Conservation (phyloP, 352 stramenopile genomes). For the Peronospora destructor region DNA sequence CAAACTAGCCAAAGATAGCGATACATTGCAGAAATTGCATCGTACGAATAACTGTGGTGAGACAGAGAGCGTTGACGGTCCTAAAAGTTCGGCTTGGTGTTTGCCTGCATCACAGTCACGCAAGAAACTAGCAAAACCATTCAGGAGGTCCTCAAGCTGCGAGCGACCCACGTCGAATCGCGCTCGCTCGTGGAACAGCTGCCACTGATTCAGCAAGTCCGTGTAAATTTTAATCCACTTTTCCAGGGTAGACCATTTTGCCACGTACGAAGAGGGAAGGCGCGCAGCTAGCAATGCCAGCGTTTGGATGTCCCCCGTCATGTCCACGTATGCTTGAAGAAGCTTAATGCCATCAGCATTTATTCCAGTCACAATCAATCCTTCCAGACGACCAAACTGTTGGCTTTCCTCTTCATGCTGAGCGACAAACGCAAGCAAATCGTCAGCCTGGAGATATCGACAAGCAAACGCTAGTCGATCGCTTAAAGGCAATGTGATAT, state of each 20-base stretch:
- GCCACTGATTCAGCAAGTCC: conserved; percentile 89
- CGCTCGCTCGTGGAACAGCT: conserved; percentile 90
- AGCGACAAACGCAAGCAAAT: conserved; percentile 81
- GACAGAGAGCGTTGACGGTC: conserved; percentile 47
- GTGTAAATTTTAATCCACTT: conserved; percentile 91
- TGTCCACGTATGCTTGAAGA: conserved; percentile 88
- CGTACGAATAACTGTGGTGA: conserved; percentile 89
- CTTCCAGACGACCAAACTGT: conserved; percentile 82
- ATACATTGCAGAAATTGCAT: conserved; percentile 92
- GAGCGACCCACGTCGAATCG: conserved; percentile 89
- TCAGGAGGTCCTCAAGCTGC: conserved; percentile 84
- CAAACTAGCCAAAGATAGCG: conserved; percentile 84
- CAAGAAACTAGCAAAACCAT: conserved; percentile 57
- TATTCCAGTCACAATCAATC: conserved; percentile 86
- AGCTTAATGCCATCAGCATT: conserved; percentile 78
- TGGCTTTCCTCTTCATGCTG: conserved; percentile 77
- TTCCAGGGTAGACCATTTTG: conserved; percentile 51
- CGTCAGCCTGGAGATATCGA: conserved; percentile 76
- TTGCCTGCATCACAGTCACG: conserved; percentile 42
- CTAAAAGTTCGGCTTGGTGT: conserved; percentile 35
- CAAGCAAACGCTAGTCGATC: conserved; percentile 90
- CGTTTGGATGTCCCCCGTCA: conserved; percentile 87
- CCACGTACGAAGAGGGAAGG: conserved; percentile 42
- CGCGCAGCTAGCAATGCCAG: conserved; percentile 80
- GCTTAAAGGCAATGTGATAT: conserved; percentile 78